A percentile compares a stretch with the other conserved stretches of the same genome.
phyloP scores from a whole-genome alignment of 805 yeast species.

The Myxozyma udenii region DNA sequence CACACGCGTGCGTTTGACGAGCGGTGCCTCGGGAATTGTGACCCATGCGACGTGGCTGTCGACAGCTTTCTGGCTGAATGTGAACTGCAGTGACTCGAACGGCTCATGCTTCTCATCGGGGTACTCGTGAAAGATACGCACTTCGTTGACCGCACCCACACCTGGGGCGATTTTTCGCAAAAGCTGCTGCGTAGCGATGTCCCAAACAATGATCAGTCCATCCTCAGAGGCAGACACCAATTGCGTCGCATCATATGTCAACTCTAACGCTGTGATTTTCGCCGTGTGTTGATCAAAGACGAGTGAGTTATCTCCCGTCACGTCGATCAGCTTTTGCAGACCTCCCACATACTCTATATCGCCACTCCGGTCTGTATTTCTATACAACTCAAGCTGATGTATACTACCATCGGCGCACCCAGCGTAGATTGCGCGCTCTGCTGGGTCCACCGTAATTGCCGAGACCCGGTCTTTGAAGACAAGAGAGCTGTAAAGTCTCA shows the following conservation, averaged over 20 bases:
- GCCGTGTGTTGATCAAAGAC: constrained; percentile 32
- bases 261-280: constrained; percentile 51
- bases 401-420: constrained; percentile 46
- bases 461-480: constrained; percentile 60
- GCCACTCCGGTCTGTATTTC: constrained; percentile 40
- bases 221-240: constrained; percentile 67
- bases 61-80: constrained; percentile 34
- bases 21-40: neutral
- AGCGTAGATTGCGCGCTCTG: constrained; percentile 67
- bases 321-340: constrained; percentile 49
- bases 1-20: too few species aligned
- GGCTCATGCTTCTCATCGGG: constrained; percentile 13
- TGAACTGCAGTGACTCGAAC: constrained; percentile 24
- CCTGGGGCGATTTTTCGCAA: constrained; percentile 32
- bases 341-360: constrained; percentile 62
- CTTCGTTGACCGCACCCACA: constrained; percentile 28
- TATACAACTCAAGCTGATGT: constrained; percentile 51
- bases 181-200: constrained; percentile 45
- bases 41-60: constrained; percentile 29
- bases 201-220: constrained; percentile 70
- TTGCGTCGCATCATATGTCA: constrained; percentile 72
- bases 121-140: constrained; percentile 1
- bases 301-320: constrained; percentile 25
- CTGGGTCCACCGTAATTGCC: constrained; percentile 68
- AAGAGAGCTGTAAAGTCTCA: constrained; percentile 61